Percentiles rank a stretch among this genome's conserved stretches.
phyloP scores from a whole-genome alignment of 139 green algal species.

The Choricystis sp. region DNA sequence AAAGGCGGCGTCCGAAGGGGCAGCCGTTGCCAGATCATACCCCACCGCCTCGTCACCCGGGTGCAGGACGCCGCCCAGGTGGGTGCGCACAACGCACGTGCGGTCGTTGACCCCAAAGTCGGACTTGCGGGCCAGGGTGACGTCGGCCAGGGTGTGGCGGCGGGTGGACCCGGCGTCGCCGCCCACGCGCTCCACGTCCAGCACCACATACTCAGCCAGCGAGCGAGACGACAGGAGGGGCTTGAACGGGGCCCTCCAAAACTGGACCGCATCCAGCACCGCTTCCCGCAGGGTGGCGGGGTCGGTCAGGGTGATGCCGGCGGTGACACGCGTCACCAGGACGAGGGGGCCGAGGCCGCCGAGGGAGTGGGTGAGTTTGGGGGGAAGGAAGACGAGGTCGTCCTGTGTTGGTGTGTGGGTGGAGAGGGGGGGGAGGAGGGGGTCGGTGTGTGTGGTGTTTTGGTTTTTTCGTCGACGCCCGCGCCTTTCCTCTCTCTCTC shows the following conservation, averaged over 20 bases:
- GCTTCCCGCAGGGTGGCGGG: slow-evolving; percentile 54
- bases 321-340: slow-evolving; percentile 69
- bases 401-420: slow-evolving; percentile 40
- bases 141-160: slow-evolving; percentile 19
- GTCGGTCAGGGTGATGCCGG: slow-evolving; percentile 70
- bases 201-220: slow-evolving; percentile 73
- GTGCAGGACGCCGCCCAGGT: slow-evolving; percentile 75
- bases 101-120: slow-evolving; percentile 89
- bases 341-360: slow-evolving; percentile 79
- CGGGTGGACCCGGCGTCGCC: background rate
- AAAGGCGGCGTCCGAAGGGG: slow-evolving; percentile 57
- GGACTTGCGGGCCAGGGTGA: slow-evolving; percentile 49
- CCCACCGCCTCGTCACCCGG: slow-evolving; percentile 72
- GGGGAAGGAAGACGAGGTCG: slow-evolving; percentile 80
- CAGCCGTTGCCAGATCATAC: slow-evolving; percentile 69
- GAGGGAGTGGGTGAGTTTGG: slow-evolving; percentile 43
- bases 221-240: slow-evolving; percentile 41
- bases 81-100: slow-evolving; percentile 51
- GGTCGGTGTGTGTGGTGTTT: background rate
- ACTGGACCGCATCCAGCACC: slow-evolving; percentile 41
- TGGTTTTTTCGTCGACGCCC: too few species aligned
- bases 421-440: background rate
- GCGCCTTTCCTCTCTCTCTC: too few species aligned
- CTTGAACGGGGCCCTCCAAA: slow-evolving; percentile 55
- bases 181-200: slow-evolving; percentile 39